Evolutionary conservation across 768 basidiomycete species (phyloP).

Genomic region (Tylopilus plumbeoviolaceoides): DNA sequence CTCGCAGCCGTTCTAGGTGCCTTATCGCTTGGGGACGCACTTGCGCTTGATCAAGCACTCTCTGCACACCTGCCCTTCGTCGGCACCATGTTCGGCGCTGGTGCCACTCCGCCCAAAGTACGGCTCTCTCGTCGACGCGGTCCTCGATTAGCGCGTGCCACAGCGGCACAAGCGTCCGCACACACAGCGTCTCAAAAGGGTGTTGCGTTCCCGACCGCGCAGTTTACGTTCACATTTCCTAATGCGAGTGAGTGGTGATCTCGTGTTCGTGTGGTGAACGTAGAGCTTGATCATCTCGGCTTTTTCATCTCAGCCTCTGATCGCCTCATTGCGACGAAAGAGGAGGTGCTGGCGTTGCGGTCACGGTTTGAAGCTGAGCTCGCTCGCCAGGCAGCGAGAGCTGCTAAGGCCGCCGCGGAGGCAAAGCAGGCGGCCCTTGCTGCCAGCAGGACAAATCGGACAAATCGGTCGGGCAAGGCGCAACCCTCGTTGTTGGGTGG

Average conservation of each 20-base stretch:
- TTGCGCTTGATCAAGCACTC: constrained; percentile 76
- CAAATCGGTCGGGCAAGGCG: constrained; percentile 37
- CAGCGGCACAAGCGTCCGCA: constrained; percentile 20
- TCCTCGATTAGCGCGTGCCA: constrained; percentile 48
- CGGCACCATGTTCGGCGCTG: constrained; percentile 34
- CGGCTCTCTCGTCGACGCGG: constrained; percentile 54
- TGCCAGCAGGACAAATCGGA: constrained; percentile 32
- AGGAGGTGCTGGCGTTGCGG: constrained; percentile 63
- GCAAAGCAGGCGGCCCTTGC: constrained; percentile 48
- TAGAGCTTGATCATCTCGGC: constrained; percentile 27
- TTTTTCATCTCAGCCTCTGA: constrained; percentile 56
- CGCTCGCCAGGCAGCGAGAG: constrained; percentile 61
- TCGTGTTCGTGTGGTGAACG: constrained; percentile 19
- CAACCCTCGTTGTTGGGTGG: constrained; percentile 31
- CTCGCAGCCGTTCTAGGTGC: constrained; percentile 67
- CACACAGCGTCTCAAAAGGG: constrained; percentile 18
- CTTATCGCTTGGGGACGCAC: constrained; percentile 60
- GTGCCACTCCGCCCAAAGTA: constrained; percentile 33
- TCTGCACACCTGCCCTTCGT: constrained; percentile 39
- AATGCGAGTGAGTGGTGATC: constrained; percentile 65
- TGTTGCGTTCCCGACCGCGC: constrained; percentile 44
- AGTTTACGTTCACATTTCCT: constrained; percentile 59
- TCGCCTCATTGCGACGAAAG: constrained; percentile 61
- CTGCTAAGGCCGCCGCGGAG: constrained; percentile 43
- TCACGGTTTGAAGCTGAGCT: constrained; percentile 72